phyloP scores from a whole-genome alignment of 495 filamentous ascomycete species.

The Neurospora africana region DNA sequence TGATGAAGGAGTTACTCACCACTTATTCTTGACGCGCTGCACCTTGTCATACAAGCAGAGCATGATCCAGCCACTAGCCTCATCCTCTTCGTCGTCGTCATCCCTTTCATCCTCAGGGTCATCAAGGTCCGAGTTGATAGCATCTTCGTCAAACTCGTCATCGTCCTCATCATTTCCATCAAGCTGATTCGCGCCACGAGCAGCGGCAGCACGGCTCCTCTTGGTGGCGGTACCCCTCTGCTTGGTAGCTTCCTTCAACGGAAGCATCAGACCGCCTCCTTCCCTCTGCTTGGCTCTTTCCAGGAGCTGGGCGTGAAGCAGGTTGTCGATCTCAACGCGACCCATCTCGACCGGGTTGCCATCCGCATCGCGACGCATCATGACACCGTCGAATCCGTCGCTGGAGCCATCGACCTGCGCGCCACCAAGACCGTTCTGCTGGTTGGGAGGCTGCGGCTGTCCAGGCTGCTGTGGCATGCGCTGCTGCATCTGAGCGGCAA shows the following conservation, averaged over 20 bases:
- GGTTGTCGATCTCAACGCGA: slow-evolving; percentile 45
- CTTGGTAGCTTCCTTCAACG: slow-evolving; percentile 39
- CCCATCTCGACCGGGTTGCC: slow-evolving; percentile 35
- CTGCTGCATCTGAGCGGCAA: slow-evolving; percentile 21
- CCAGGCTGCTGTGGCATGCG: slow-evolving; percentile 20
- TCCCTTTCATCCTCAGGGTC: slow-evolving; percentile 79
- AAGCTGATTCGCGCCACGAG: slow-evolving; percentile 33
- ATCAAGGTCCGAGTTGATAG: slow-evolving; percentile 97
- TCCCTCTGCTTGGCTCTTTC: slow-evolving; percentile 60
- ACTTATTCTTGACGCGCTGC: slow-evolving; percentile 98
- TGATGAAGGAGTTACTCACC: slow-evolving; percentile 37
- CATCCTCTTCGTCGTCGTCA: slow-evolving; percentile 73
- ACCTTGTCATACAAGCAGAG: slow-evolving; percentile 99
- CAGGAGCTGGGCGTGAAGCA: slow-evolving; percentile 57
- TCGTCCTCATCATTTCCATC: slow-evolving; percentile 59
- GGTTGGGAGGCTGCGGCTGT: slow-evolving; percentile 28
- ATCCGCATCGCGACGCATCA: slow-evolving; percentile 31
- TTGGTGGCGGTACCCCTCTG: slow-evolving; percentile 8
- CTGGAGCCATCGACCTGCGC: slow-evolving; percentile 41
- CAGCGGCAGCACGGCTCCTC: background rate
- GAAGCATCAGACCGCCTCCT: slow-evolving; percentile 72
- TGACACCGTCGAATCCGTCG: slow-evolving; percentile 38
- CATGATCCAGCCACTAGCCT: slow-evolving; percentile 72
- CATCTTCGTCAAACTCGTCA: slow-evolving; percentile 71
- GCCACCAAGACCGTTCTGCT: slow-evolving; percentile 30